Evolutionary conservation across 306 rosid genomes (phyloP), one percentile per base, ranked within the genome.

Genomic region (Delonix regia): DNA sequence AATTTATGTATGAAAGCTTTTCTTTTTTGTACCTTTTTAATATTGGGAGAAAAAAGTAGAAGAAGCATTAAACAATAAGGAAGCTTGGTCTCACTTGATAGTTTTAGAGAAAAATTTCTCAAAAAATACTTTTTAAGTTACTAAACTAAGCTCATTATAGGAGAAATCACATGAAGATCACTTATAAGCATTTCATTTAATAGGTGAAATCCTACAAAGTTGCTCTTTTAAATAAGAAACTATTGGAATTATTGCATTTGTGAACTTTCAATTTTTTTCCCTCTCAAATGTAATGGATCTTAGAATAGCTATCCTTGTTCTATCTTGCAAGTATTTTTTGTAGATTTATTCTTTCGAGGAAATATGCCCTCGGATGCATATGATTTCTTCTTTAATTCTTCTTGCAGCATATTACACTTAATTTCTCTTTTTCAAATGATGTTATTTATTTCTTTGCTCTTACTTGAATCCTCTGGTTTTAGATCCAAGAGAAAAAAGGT

Each of bases 401-500:
- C 57, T 19, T 69, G 61, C 51, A 13, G 39, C 60, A 74, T 61
- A 49, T 78, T 59, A 48, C 77, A 19, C 61, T 56, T 55, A 59
- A 48, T 72, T 64, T 70, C 44, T 71, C 53, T 60, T 63, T 13
- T 73, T 49, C 42, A 33, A 62, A 13, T 22, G 75, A 73, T 76
- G 68, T 16, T 68, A 61, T 66, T 70, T 24, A 39, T 73, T 69
- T 75, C 41, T 61, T 39, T 71, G 36, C 49, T 86, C 36, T 68
- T 3, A 7, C 45, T 34, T 45, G 44, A 34, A 47, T 52, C 60
- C 49, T 65, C 10, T 45, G 53, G 25, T 77, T 74, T 60, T 57
- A 94, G 93, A 74, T 81, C 87, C 56, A 94, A 92, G 88, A 86
- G 87, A 82, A 92, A 89, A 81, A 85, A 66, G 78, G 69, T 71